Evolutionary conservation across 2,329 filamentous ascomycete species (phyloP).

Genomic region (Hypomyces perniciosus): DNA sequence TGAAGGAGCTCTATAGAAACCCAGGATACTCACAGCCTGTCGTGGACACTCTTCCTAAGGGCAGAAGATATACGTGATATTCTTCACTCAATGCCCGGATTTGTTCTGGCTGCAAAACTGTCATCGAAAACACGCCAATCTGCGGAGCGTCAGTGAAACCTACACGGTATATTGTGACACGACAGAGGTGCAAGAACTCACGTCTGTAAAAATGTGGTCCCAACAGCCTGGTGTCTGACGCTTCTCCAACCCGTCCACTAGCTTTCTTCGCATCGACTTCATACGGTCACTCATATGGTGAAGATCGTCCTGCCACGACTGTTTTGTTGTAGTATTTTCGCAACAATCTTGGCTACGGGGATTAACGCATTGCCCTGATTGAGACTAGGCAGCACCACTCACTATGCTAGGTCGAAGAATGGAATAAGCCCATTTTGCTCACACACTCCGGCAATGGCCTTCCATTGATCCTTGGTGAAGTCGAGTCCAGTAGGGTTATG

Average conservation of each 20-base stretch:
- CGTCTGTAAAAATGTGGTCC: no score
- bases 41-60: no score
- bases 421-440: constrained; percentile 25
- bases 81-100: no score
- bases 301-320: constrained; percentile 5
- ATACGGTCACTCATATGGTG: constrained; percentile 1
- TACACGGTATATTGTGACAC: no score
- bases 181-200: no score
- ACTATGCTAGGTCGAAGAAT: constrained; percentile 33
- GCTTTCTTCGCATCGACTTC: constrained; percentile 60
- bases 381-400: neutral
- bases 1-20: no score
- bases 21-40: no score
- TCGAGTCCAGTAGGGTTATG: constrained; percentile 36
- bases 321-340: neutral
- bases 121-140: no score
- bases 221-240: constrained; percentile 19
- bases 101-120: no score
- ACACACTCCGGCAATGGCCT: constrained; percentile 25
- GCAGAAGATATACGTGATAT: no score
- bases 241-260: constrained; percentile 33
- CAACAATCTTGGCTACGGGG: constrained; percentile 1
- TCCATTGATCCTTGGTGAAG: constrained; percentile 29
- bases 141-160: no score
- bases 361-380: no score